These are phyloP conservation scores for Marsdenia floribunda DNA, from an alignment of 257 asterid species.

Conservation along the genomic window DNA sequence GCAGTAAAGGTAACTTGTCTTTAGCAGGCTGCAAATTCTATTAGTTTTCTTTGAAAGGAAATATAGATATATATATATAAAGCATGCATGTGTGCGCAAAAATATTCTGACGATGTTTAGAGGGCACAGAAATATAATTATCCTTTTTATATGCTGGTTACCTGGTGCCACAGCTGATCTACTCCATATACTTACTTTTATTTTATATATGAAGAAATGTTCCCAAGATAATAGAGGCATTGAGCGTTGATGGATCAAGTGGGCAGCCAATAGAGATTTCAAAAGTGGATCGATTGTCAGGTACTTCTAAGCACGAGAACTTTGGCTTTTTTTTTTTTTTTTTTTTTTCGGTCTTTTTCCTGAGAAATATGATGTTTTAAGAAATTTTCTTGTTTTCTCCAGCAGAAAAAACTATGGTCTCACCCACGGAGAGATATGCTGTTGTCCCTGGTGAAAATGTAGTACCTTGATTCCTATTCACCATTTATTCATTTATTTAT, in stretches of 20 bases:
- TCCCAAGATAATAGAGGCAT: slow-evolving; percentile 76
- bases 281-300: slow-evolving; percentile 55
- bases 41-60: background rate
- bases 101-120: background rate
- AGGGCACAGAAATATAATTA: background rate
- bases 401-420: slow-evolving; percentile 66
- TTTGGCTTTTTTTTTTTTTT: background rate
- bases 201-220: slow-evolving; percentile 44
- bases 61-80: background rate
- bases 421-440: slow-evolving; percentile 93
- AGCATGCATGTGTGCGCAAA: background rate
- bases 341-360: background rate
- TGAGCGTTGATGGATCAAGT: slow-evolving; percentile 78
- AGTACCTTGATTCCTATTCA: slow-evolving; percentile 20
- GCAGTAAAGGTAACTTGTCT: no score
- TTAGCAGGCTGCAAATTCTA: background rate
- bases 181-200: background rate
- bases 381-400: background rate
- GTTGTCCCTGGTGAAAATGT: slow-evolving; percentile 85
- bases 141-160: background rate
- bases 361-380: background rate
- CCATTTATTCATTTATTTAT: background rate
- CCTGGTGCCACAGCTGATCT: background rate
- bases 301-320: slow-evolving; percentile 21
- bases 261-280: slow-evolving; percentile 76